These are phyloP conservation scores for Entrophospora sp. DNA, from an alignment of 192 early-diverging fungal species.

Conservation along the genomic window DNA sequence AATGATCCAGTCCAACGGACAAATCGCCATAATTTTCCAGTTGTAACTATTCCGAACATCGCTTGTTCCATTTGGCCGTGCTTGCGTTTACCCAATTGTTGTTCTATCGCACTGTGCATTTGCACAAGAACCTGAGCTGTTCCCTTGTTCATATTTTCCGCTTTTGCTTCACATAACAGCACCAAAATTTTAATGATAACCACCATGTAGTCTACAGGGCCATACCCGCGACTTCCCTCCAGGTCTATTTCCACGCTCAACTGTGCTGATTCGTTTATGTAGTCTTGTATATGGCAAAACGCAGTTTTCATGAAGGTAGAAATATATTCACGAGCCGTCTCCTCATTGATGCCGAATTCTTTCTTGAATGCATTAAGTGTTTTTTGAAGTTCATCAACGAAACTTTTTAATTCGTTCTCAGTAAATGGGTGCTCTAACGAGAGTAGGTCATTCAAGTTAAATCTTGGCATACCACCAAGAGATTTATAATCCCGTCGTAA, in stretches of 20 bases:
- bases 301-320: constrained; percentile 1
- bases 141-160: constrained; percentile 12
- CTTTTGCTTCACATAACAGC: constrained; percentile 17
- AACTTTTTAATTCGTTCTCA: not conserved
- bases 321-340: constrained; percentile 6
- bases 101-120: constrained; percentile 16
- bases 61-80: not conserved
- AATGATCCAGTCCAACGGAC: constrained; percentile 12
- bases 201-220: constrained; percentile 18
- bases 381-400: not conserved
- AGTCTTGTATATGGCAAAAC: not conserved
- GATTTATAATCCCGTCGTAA: constrained; percentile 5
- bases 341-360: not conserved
- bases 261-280: constrained; percentile 4
- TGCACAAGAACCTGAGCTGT: constrained; percentile 21
- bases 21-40: constrained; percentile 18
- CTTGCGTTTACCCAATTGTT: not conserved
- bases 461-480: not conserved
- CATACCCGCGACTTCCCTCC: constrained; percentile 18
- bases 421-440: constrained; percentile 10
- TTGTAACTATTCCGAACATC: constrained; percentile 19
- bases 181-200: constrained; percentile 2
- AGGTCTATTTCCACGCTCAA: constrained; percentile 7
- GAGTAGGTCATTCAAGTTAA: constrained; percentile 3
- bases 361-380: not conserved